A percentile compares a stretch with the other conserved stretches of the same genome.
These are phyloP conservation scores for Solanum raphanifolium DNA, from an alignment of 257 asterid species.

Conservation along the genomic window DNA sequence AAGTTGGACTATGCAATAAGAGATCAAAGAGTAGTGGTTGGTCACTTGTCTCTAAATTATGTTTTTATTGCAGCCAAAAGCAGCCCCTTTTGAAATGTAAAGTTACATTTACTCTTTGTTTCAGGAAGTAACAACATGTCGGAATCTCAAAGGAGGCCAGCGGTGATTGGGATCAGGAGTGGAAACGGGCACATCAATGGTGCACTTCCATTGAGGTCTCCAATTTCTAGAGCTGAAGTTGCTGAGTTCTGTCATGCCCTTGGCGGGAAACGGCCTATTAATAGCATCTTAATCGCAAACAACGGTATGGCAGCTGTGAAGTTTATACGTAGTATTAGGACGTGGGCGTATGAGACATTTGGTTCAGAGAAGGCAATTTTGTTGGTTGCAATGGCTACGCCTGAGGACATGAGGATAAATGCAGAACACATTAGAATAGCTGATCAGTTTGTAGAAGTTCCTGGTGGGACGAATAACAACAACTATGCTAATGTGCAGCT, in stretches of 20 bases:
- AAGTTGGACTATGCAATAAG: background rate
- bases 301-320: slow-evolving; percentile 99
- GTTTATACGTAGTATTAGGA: slow-evolving; percentile 86
- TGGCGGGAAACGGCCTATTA: slow-evolving; percentile 76
- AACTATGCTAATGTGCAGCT: slow-evolving; percentile 98
- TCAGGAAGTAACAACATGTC: slow-evolving; percentile 64
- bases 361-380: slow-evolving; percentile 94
- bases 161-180: slow-evolving; percentile 16
- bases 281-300: slow-evolving; percentile 90
- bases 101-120: background rate
- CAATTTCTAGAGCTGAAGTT: slow-evolving; percentile 41
- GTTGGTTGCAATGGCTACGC: slow-evolving; percentile 99
- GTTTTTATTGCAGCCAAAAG: background rate
- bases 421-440: slow-evolving; percentile 99
- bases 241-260: slow-evolving; percentile 75
- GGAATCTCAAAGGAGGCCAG: slow-evolving; percentile 79
- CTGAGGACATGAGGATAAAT: slow-evolving; percentile 98
- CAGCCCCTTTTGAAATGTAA: background rate
- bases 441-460: slow-evolving; percentile 97
- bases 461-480: slow-evolving; percentile 97
- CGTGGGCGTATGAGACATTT: slow-evolving; percentile 98
- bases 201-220: slow-evolving; percentile 52
- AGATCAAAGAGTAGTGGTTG: background rate
- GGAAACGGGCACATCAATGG: slow-evolving; percentile 48
- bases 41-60: background rate